Percentiles rank a stretch among this genome's conserved stretches.
Evolutionary conservation across 768 basidiomycete genomes (phyloP).

Genomic region (Mycena capillaripes): DNA sequence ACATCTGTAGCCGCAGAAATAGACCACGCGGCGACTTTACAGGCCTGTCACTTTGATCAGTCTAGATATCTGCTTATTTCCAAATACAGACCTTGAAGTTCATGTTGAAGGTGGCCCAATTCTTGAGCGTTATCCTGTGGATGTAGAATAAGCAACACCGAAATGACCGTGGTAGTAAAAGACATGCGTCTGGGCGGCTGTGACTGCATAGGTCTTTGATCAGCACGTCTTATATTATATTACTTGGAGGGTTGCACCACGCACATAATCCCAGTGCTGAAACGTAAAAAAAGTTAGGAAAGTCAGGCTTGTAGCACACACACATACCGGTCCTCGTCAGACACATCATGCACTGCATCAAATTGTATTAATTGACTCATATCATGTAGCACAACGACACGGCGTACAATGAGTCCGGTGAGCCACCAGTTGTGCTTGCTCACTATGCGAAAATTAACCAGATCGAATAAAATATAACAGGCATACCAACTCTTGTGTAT

Average conservation of each 20-base stretch:
- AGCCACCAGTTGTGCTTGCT: constrained; percentile 52
- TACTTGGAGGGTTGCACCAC: neutral
- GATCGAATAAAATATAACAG: neutral
- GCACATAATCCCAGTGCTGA: constrained; percentile 20
- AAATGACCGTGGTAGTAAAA: neutral
- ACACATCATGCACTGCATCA: neutral
- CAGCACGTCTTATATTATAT: neutral
- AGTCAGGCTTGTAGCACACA: neutral
- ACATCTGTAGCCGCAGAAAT: constrained; percentile 30
- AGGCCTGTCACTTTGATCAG: neutral
- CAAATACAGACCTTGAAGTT: constrained; percentile 3
- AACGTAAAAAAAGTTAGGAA: neutral
- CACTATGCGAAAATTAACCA: constrained; percentile 41
- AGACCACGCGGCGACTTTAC: neutral
- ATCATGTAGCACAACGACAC: neutral
- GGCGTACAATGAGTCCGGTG: constrained; percentile 41
- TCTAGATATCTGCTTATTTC: neutral
- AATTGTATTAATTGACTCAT: neutral
- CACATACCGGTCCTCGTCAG: constrained; percentile 11
- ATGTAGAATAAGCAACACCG: neutral
- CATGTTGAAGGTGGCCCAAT: neutral
- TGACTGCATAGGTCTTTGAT: neutral
- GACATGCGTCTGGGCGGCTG: constrained; percentile 3
- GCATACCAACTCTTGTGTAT: constrained; percentile 53
- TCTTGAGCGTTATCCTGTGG: constrained; percentile 1